These are phyloP conservation scores for Miscanthus sacchariflorus DNA, from an alignment of 202 grass and related monocot species.

Conservation along the genomic window DNA sequence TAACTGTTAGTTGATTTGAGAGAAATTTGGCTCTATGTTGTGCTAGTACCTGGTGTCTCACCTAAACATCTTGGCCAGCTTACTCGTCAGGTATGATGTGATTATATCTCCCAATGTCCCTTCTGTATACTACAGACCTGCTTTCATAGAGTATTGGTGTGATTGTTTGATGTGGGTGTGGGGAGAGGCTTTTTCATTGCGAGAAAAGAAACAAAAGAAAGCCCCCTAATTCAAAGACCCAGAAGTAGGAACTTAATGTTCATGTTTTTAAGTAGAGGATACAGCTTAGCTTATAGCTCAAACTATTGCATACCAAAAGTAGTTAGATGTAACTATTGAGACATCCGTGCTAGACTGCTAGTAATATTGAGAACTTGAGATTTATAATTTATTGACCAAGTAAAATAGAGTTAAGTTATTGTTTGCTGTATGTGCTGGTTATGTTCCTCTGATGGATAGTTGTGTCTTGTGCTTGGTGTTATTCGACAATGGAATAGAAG, in stretches of 20 bases:
- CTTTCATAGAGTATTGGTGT: background rate
- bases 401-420: constrained; percentile 34
- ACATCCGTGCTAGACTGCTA: background rate
- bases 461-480: constrained; percentile 25
- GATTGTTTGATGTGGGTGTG: background rate
- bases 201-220: constrained; percentile 11
- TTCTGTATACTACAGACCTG: constrained; percentile 4
- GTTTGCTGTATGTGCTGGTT: constrained; percentile 26
- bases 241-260: background rate
- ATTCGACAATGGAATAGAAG: constrained; percentile 14
- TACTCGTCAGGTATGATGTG: constrained; percentile 40
- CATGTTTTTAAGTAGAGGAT: background rate
- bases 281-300: background rate
- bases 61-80: background rate
- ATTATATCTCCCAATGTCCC: background rate
- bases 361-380: background rate
- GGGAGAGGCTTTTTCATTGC: background rate
- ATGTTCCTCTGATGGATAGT: background rate
- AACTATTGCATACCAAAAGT: constrained; percentile 26
- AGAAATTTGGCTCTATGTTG: constrained; percentile 37
- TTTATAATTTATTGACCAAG: constrained; percentile 16
- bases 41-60: background rate
- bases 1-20: constrained; percentile 46
- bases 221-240: background rate
- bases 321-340: background rate